Evolutionary conservation across 176 grass and related monocot species (phyloP).

Genomic region (Urochloa ruziziensis): DNA sequence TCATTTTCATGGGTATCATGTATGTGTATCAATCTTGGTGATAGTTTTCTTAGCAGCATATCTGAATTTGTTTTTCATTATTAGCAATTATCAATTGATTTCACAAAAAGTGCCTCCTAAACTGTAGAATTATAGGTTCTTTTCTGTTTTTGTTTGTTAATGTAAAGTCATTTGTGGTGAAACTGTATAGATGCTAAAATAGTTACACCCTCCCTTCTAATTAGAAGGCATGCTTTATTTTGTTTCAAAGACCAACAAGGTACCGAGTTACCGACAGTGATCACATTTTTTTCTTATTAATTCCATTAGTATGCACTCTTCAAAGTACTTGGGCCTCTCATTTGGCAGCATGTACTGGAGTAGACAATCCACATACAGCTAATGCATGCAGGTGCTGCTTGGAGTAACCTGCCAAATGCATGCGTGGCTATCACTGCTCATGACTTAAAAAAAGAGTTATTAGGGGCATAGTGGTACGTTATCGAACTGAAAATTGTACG

Average conservation of each 20-base stretch:
- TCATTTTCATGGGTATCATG: neutral
- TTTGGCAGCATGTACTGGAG: neutral
- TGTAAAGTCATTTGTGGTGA: constrained; percentile 4
- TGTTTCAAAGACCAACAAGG: neutral
- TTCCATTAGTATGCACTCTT: neutral
- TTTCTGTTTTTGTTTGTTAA: constrained; percentile 22
- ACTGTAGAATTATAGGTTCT: neutral
- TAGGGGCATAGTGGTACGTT: neutral
- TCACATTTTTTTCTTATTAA: neutral
- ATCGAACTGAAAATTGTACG: neutral
- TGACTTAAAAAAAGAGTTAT: neutral
- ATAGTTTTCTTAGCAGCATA: neutral
- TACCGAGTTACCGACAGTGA: neutral
- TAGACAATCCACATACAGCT: neutral
- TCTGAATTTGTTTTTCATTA: neutral
- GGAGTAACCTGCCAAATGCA: neutral
- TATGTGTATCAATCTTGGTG: neutral
- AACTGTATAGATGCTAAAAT: constrained; percentile 15
- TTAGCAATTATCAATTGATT: neutral
- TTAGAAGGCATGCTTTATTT: neutral
- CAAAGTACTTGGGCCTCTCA: neutral
- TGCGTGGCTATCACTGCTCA: neutral
- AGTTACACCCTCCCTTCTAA: neutral
- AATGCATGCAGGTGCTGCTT: neutral
- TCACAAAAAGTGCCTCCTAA: neutral